A percentile compares a stretch with the other conserved stretches of the same genome.
These are phyloP conservation scores for Amesomyces nigricolor DNA, from an alignment of 2,329 filamentous ascomycete species.

Conservation along the genomic window DNA sequence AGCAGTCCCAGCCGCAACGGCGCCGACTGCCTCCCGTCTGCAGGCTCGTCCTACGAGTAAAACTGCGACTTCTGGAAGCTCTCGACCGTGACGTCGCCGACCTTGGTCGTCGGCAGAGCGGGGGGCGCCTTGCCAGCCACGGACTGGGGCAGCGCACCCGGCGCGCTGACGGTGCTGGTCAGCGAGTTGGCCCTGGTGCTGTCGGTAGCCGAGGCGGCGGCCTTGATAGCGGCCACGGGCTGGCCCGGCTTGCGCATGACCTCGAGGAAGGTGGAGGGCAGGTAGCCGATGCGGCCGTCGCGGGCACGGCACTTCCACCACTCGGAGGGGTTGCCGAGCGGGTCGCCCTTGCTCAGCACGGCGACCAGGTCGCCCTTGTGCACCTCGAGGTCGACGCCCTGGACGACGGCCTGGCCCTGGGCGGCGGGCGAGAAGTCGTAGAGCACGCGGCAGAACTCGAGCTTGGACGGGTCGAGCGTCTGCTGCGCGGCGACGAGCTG, in stretches of 20 bases:
- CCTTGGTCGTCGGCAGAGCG: constrained; percentile 36
- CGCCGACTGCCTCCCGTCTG: neutral
- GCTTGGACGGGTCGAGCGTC: constrained; percentile 75
- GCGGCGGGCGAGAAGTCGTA: constrained; percentile 82
- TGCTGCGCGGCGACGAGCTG: constrained; percentile 38
- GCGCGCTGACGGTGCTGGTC: constrained; percentile 38
- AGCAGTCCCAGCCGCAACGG: neutral
- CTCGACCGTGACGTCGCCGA: constrained; percentile 48
- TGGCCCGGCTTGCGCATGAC: constrained; percentile 54
- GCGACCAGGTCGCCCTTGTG: constrained; percentile 95
- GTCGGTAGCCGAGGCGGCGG: constrained; percentile 39
- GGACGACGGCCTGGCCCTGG: constrained; percentile 51
- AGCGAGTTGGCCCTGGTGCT: constrained; percentile 45
- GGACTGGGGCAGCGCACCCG: constrained; percentile 13
- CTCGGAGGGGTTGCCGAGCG: constrained; percentile 83
- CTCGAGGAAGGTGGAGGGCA: constrained; percentile 87
- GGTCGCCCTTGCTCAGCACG: constrained; percentile 86
- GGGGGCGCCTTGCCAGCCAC: constrained; percentile 23
- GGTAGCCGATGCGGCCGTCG: constrained; percentile 84
- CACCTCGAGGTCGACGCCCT: constrained; percentile 81
- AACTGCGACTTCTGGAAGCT: constrained; percentile 56
- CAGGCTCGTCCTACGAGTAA: constrained; percentile 40
- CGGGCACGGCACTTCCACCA: constrained; percentile 96
- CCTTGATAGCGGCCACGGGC: constrained; percentile 48
- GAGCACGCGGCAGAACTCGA: constrained; percentile 91